Conservation (phyloP, 495 filamentous ascomycete genomes). For the Daldinia childiae region DNA sequence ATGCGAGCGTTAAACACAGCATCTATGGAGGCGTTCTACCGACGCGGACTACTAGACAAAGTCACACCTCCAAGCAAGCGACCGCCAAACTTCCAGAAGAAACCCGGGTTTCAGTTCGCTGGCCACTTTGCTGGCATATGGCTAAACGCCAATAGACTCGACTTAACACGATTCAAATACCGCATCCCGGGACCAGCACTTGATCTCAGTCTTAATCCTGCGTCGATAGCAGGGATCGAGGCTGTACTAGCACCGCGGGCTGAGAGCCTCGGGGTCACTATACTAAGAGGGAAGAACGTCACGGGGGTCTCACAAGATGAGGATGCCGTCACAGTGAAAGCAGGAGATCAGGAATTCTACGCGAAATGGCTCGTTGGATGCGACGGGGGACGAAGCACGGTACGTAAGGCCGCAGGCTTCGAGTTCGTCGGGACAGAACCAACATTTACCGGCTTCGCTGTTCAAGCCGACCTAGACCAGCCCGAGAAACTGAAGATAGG, state of each 20-base stretch:
- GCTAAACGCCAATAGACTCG: conserved; percentile 43
- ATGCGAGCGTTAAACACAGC: conserved; percentile 44
- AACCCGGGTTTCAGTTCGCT: conserved; percentile 30
- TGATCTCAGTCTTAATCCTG: conserved; percentile 1
- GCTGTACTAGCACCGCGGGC: conserved; percentile 36
- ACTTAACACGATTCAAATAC: conserved; percentile 42
- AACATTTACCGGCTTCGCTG: conserved; percentile 35
- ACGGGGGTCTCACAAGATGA: conserved; percentile 25
- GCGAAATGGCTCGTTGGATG: conserved; percentile 49
- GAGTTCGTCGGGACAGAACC: conserved; percentile 42
- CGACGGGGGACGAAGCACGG: conserved; percentile 47
- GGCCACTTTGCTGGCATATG: conserved; percentile 49
- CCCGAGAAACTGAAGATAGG: conserved; percentile 38
- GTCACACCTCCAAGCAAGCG: conserved; percentile 21
- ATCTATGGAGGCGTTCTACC: conserved; percentile 47
- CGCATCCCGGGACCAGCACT: conserved; percentile 39
- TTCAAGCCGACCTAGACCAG: conserved; percentile 40
- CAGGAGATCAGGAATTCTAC: conserved; percentile 22
- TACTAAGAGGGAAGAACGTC: conserved; percentile 42
- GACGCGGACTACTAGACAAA: conserved; percentile 46
- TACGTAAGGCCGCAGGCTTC: conserved; percentile 45
- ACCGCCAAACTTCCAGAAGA: not conserved
- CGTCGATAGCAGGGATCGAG: conserved; percentile 33
- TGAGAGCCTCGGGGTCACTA: conserved; percentile 41
- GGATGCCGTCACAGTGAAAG: conserved; percentile 31